Evolutionary conservation across 176 grass and related monocot genomes (phyloP).

Genomic region (Dactylis glomerata): DNA sequence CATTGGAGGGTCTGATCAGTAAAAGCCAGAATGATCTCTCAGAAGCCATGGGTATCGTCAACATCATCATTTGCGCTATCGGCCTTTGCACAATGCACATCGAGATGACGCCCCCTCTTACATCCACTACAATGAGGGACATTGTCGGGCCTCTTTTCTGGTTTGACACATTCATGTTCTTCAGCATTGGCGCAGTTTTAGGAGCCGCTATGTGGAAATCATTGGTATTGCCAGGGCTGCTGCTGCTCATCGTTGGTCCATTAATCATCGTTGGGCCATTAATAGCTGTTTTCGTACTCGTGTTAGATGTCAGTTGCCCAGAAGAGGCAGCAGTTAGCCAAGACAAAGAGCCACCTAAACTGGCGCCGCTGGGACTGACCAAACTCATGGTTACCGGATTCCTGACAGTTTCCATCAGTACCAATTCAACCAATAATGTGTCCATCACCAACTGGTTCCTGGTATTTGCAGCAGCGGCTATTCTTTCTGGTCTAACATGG

Average conservation of each 20-base stretch:
- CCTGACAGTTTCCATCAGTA: neutral
- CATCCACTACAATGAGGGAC: neutral
- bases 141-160: neutral
- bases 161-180: neutral
- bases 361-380: neutral
- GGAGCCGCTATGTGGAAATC: neutral
- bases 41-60: neutral
- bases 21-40: neutral
- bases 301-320: no score
- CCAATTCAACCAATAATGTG: neutral
- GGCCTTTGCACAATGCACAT: neutral
- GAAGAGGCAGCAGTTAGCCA: neutral
- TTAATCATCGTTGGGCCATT: neutral
- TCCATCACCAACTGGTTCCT: neutral
- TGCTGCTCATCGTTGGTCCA: neutral
- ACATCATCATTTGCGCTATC: neutral
- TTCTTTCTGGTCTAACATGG: slow-evolving; percentile 18
- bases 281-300: no score
- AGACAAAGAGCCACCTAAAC: neutral
- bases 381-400: neutral
- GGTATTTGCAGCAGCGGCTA: neutral
- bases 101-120: neutral
- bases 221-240: neutral
- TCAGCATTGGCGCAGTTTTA: neutral
- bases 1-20: neutral